Evolutionary conservation across 2,329 filamentous ascomycete species (phyloP), one percentile per base, ranked within the genome.

Genomic region (Chrysoporthe austroafricana): DNA sequence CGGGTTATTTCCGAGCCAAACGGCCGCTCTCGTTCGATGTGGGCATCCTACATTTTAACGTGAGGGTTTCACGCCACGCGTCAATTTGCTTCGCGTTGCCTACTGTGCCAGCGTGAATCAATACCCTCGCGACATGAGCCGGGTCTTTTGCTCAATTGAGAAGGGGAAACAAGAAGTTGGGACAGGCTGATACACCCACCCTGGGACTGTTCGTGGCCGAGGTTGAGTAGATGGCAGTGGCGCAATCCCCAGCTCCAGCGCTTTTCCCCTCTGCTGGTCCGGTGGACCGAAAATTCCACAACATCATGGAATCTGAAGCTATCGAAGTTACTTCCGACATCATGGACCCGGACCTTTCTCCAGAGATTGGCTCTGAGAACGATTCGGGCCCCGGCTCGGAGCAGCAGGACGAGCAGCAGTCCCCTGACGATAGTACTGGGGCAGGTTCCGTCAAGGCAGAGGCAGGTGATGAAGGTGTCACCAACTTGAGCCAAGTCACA

Each of bases 371-470:
- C 59, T 70, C 68, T 26, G 68, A 59, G 26, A 58, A 65, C 34
- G 68, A 58, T 44, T 61, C 62, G 16, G 67, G 66, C 39, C 60
- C 83, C 73, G 77, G 80, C 69, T 76, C 78, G 67, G 80, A 82
- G 66, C 72, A 81, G 70, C 79, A 81, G 68, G 78, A 79, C 71
- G 73, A 75, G 48, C 68, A 63, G 42, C 68, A 70, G 48, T 68
- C 68, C 36, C 46, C 59, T 13, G 66, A 66, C 52, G 68, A 70
- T 52, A 63, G 65, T 36, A 50, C 54, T 21, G 60, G 54, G 11
- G 43, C 44, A 36, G 56, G 14, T 54, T 68, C 66, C 13, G 59
- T 66, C 62, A 70, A 70, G 26, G 60, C 59, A 54, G 68, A 70
- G 13, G 58, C 59, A 48, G 70, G 50, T 39, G 68, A 62, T 50